Conservation (phyloP, 768 basidiomycete species). For the Agrocybe chaxingu region DNA sequence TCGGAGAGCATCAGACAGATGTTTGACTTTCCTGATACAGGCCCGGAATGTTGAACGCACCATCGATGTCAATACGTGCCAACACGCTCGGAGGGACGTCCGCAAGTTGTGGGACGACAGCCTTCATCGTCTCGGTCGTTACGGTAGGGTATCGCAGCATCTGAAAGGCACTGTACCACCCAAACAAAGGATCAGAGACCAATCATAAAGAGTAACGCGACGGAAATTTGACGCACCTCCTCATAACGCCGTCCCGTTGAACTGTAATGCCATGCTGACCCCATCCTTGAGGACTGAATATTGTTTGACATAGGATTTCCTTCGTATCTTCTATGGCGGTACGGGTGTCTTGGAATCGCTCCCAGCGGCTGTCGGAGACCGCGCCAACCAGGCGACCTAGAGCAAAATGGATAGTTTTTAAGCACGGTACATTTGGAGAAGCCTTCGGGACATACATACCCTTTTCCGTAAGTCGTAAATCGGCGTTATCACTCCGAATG, state of each 20-base stretch:
- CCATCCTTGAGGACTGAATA: slow-evolving; percentile 46
- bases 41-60: slow-evolving; percentile 32
- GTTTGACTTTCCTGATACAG: background rate
- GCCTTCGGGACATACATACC: slow-evolving; percentile 34
- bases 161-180: slow-evolving; percentile 62
- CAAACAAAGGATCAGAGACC: background rate
- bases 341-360: slow-evolving; percentile 29
- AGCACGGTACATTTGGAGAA: background rate
- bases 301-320: slow-evolving; percentile 29
- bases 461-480: slow-evolving; percentile 74
- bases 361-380: slow-evolving; percentile 46
- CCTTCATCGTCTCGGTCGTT: slow-evolving; percentile 36
- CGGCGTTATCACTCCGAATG: slow-evolving; percentile 86
- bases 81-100: slow-evolving; percentile 49
- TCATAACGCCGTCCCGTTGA: slow-evolving; percentile 39
- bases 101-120: slow-evolving; percentile 47
- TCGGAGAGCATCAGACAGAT: background rate
- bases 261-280: slow-evolving; percentile 38
- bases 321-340: slow-evolving; percentile 31
- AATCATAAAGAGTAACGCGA: background rate
- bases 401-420: background rate
- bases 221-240: slow-evolving; percentile 30
- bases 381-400: slow-evolving; percentile 41
- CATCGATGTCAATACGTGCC: slow-evolving; percentile 67
- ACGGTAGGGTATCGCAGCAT: slow-evolving; percentile 62